Evolutionary conservation across 345 rosid genomes (phyloP).

Genomic region (Gossypium thurberi): DNA sequence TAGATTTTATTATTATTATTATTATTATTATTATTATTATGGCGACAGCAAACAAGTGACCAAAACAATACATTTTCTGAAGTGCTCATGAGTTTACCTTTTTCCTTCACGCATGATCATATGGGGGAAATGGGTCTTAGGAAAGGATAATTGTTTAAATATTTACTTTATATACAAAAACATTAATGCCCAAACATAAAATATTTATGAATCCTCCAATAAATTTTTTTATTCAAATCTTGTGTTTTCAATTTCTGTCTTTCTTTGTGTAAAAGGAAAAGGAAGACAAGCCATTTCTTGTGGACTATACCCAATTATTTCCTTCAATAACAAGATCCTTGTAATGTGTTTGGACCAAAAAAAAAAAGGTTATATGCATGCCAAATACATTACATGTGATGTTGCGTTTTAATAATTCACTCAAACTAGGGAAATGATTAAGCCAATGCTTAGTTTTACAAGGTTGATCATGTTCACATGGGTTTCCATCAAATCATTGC

Average conservation of each 20-base stretch:
- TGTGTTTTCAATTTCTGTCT: background rate
- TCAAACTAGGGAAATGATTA: background rate
- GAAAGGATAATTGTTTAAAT: background rate
- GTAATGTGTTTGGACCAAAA: background rate
- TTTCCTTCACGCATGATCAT: background rate
- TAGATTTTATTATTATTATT: background rate
- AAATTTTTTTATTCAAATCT: background rate
- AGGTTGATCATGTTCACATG: conserved; percentile 1
- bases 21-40: background rate
- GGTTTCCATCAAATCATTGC: background rate
- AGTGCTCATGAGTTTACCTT: background rate
- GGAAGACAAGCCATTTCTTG: background rate
- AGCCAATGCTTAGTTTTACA: background rate
- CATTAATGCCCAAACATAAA: background rate
- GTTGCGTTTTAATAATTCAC: background rate
- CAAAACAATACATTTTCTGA: background rate
- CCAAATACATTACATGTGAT: conserved; percentile 2
- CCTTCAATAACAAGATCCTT: background rate
- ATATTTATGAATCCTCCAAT: too few relatives aligned
- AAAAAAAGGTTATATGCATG: background rate
- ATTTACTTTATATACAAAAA: too few relatives aligned
- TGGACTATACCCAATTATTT: background rate
- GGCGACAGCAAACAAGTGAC: background rate
- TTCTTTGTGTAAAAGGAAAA: background rate
- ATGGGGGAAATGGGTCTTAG: background rate